Evolutionary conservation across 176 grass and related monocot genomes (phyloP).

Genomic region (Phoenix dactylifera): DNA sequence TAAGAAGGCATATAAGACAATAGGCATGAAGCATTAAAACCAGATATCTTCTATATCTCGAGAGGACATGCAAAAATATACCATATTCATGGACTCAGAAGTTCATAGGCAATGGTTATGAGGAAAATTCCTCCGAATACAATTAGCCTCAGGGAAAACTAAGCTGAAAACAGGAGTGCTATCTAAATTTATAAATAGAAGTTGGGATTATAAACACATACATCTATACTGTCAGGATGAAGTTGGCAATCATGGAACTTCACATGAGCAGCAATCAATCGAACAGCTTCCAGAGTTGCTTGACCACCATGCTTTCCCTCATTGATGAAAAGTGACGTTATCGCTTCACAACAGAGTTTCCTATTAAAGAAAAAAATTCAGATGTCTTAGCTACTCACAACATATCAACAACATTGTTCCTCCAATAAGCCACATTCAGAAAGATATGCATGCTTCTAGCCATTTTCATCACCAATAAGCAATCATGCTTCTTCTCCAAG

Average conservation of each 20-base stretch:
- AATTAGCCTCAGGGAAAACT: no score
- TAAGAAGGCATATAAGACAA: not conserved
- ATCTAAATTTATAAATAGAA: not conserved
- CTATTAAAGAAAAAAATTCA: conserved; percentile 20
- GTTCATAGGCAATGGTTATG: no score
- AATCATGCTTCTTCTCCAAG: no score
- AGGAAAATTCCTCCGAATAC: no score
- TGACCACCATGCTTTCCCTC: conserved; percentile 92
- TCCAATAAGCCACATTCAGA: no score
- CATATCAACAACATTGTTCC: not conserved
- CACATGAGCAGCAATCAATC: conserved; percentile 77
- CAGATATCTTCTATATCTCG: no score
- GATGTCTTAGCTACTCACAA: not conserved
- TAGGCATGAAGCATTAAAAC: no score
- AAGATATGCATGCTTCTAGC: no score
- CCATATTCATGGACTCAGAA: no score
- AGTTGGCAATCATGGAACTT: conserved; percentile 82
- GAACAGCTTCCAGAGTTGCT: conserved; percentile 81
- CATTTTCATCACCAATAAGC: no score
- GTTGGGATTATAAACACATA: conserved; percentile 15
- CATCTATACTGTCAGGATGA: conserved; percentile 80
- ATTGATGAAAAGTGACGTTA: conserved; percentile 68
- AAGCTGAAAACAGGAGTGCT: no score
- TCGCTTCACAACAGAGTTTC: conserved; percentile 71
- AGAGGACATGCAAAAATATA: no score